These are phyloP conservation scores for Suhomyces panamericanus DNA, from an alignment of 1,139 yeast species.

Conservation along the genomic window DNA sequence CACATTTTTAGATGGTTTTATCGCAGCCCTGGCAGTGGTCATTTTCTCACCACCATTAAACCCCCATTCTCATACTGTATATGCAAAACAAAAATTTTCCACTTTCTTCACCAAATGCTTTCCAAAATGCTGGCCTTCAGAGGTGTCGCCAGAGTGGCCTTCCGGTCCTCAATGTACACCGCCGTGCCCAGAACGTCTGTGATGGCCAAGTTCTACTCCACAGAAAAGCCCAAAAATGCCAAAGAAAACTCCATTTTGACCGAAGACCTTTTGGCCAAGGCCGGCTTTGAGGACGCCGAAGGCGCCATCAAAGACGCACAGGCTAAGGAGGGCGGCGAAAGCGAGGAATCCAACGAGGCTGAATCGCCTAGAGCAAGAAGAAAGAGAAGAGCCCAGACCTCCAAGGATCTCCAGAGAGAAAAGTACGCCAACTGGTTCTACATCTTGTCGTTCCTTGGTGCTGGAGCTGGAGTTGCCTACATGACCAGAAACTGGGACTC, in stretches of 20 bases:
- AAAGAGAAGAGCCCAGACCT: constrained; percentile 60
- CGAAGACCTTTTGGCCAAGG: constrained; percentile 79
- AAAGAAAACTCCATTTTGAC: constrained; percentile 59
- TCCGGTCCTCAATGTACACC: not conserved
- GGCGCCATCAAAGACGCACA: not conserved
- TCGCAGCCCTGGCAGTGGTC: too few species aligned
- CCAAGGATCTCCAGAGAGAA: constrained; percentile 59
- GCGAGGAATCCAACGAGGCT: constrained; percentile 4
- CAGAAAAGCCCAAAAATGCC: constrained; percentile 22
- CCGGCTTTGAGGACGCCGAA: constrained; percentile 63
- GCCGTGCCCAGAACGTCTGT: not conserved
- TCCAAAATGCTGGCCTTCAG: constrained; percentile 8
- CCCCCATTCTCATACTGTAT: constrained; percentile 1
- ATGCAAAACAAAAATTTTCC: constrained; percentile 7
- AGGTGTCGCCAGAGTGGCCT: constrained; percentile 3
- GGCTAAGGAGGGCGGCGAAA: constrained; percentile 2
- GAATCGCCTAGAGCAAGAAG: constrained; percentile 25
- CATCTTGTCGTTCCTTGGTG: constrained; percentile 58
- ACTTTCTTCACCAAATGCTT: constrained; percentile 1
- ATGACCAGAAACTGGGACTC: constrained; percentile 87
- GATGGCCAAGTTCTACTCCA: constrained; percentile 20
- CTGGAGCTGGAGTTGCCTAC: constrained; percentile 68
- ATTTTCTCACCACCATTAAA: not conserved
- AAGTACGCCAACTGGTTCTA: constrained; percentile 70
- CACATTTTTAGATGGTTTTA: too few species aligned